Evolutionary conservation across 2,329 filamentous ascomycete genomes (phyloP), one percentile per base, ranked within the genome.

Genomic region (Talaromyces sp.): DNA sequence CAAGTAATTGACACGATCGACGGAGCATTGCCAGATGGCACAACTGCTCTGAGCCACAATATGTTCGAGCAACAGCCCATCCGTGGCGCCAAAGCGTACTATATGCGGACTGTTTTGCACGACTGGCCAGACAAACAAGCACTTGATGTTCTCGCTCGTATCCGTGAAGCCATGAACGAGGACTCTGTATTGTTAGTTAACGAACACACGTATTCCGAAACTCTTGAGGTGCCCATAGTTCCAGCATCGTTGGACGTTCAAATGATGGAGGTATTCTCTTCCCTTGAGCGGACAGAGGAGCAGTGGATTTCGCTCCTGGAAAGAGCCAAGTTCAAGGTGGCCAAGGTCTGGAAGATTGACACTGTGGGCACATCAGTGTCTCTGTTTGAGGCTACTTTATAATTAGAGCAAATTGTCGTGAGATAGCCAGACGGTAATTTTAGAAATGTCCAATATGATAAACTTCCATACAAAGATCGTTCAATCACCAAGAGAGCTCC

Each of bases 171-270:
- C 12, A 73, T 73, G 71, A 58, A 62, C 2, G 25, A 63, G 4
- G 70, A 69, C 28, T 73, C 71, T 0, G 59, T 67, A 1, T 56
- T 75, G 18, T 46, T 75, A 14, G 67, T 75, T 28, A 66, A 70
- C 56, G 72, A 75, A 18, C 66, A 66, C 7, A 48, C 40, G 8
- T 9, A 25, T 16, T 40, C 40, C 2, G 48, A 61, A 9, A 16
- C 25, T 6, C 46, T 31, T 11, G 23, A 39, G 12, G 60, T 44
- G 14, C 25, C 39, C 5, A 6, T 11, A 1, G 3, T 35, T 8
- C 35, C 54, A 63, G 54, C 37, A 3, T 11, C 37, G 2, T 23
- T 61, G 37, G 67, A 71, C 61, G 28, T 70, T 4, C 63, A 63
- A 31, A 65, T 71, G 68, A 66, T 71, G 69, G 57, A 63, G 23